Base-by-base conservation (phyloP, 306 rosid species). In the Prunus mongolica region DNA sequence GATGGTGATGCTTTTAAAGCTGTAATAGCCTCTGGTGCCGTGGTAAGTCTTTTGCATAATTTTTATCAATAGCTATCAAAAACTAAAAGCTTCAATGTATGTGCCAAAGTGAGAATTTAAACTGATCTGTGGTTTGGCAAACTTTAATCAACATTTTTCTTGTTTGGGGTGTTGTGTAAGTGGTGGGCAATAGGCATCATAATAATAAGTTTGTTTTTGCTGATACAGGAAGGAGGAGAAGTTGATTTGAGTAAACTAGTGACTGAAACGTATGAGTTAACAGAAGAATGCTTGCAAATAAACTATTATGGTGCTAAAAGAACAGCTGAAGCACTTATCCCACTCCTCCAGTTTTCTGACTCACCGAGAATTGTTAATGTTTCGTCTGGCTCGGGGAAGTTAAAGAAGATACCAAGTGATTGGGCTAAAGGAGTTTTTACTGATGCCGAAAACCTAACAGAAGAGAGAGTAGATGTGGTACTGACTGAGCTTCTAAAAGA, bases 351-450 rank as follows among this genome's bases (percentile, higher is more conserved):
- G 63, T 65, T 81, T 38, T 91, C 96, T 12, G 76, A 32, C 22
- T 86, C 93, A 8, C 93, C 92, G 50, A 87, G 63, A 72, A 82
- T 89, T 81, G 89, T 91, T 16, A 87, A 79, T 67, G 86, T 89
- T 78, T 76, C 90, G 11, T 78, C 92, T 41, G 2, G 64, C 71
- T 0, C 20, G 45, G 96, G 89, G 64, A 76, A 69, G 3, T 54
- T 87, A 27, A 9, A 82, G 86, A 34, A 15, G 22, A 72, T 90
- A 38, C 69, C 78, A 56, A 77, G 82, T 64, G 90, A 81, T 41
- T 64, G 80, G 81, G 82, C 76, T 45, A 83, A 83, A 79, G 76
- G 74, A 70, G 76, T 71, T 14, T 58, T 90, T 0, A 65, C 86
- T 51, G 89, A 84, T 80, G 77, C 49, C 45, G 78, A 84, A 60